These are phyloP conservation scores for Zygosaccharomyces bailii DNA, from an alignment of 805 yeast genomes.

Conservation along the genomic window DNA sequence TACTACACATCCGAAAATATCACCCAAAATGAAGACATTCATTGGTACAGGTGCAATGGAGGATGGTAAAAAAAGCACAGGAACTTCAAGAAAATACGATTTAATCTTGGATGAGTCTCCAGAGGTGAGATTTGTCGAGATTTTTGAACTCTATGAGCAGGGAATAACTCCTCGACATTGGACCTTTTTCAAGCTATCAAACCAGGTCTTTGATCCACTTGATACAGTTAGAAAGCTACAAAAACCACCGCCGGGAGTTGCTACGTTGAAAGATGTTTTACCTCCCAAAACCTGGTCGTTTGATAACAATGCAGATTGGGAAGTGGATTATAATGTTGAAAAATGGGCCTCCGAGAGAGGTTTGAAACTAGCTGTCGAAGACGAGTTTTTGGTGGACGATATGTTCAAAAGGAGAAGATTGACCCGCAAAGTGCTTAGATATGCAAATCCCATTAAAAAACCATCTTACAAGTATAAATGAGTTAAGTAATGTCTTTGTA, in stretches of 20 bases:
- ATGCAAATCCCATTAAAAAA: constrained; percentile 39
- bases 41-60: constrained; percentile 31
- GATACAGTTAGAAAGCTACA: constrained; percentile 46
- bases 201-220: constrained; percentile 49
- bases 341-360: constrained; percentile 52
- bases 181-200: constrained; percentile 57
- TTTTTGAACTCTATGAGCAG: constrained; percentile 70
- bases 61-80: constrained; percentile 17
- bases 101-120: constrained; percentile 71
- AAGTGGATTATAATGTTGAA: constrained; percentile 50
- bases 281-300: constrained; percentile 79
- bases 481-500: neutral
- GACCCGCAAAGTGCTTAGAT: constrained; percentile 49
- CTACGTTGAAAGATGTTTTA: constrained; percentile 48
- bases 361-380: constrained; percentile 33
- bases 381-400: constrained; percentile 50
- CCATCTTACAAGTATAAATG: constrained; percentile 22
- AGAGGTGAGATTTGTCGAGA: constrained; percentile 59
- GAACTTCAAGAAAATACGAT: constrained; percentile 28
- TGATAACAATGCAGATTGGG: constrained; percentile 60
- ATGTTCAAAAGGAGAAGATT: constrained; percentile 58
- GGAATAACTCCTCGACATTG: constrained; percentile 60
- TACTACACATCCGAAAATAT: constrained; percentile 57
- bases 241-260: constrained; percentile 64
- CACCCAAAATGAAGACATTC: constrained; percentile 29